A percentile compares a stretch with the other conserved stretches of the same genome.
These are phyloP conservation scores for Nigrograna mackinnonii DNA, from an alignment of 2,329 filamentous ascomycete genomes.

Conservation along the genomic window DNA sequence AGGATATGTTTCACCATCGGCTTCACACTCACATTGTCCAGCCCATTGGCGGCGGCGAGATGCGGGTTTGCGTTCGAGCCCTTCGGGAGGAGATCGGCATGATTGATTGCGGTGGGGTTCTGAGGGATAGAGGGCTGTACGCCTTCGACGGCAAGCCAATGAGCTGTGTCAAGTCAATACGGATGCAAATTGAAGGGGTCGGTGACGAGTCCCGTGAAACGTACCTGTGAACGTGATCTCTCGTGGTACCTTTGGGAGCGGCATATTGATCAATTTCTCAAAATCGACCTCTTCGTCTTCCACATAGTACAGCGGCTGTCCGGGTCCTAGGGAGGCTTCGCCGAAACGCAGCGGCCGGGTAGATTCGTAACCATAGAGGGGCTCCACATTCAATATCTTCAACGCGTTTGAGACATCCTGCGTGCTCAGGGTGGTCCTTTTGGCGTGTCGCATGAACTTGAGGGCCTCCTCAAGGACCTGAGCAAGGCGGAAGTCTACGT, in stretches of 20 bases:
- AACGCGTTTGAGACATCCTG: slow-evolving; percentile 88
- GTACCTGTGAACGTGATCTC: slow-evolving; percentile 90
- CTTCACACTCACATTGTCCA: slow-evolving; percentile 82
- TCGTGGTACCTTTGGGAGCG: slow-evolving; percentile 89
- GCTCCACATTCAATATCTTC: slow-evolving; percentile 86
- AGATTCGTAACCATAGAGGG: slow-evolving; percentile 94
- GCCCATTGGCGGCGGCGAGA: slow-evolving; percentile 79
- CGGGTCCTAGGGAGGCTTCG: slow-evolving; percentile 89
- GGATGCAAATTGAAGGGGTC: slow-evolving; percentile 9
- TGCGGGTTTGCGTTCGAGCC: slow-evolving; percentile 86
- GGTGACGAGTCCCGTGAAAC: slow-evolving; percentile 18
- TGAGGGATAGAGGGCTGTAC: slow-evolving; percentile 96
- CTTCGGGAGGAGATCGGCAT: slow-evolving; percentile 86
- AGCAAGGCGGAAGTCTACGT: slow-evolving; percentile 92
- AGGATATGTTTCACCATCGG: slow-evolving; percentile 95
- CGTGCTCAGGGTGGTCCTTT: slow-evolving; percentile 83
- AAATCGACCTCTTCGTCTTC: slow-evolving; percentile 99
- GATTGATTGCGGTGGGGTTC: slow-evolving; percentile 87
- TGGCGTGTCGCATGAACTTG: slow-evolving; percentile 92
- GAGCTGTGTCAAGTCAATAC: slow-evolving; percentile 59
- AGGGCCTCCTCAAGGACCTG: slow-evolving; percentile 93
- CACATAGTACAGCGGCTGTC: slow-evolving; percentile 94
- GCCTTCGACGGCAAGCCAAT: slow-evolving; percentile 97
- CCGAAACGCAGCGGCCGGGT: slow-evolving; percentile 87
- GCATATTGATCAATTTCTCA: slow-evolving; percentile 97